Conservation (phyloP, 345 rosid genomes). For the Clarkia xantiana region DNA sequence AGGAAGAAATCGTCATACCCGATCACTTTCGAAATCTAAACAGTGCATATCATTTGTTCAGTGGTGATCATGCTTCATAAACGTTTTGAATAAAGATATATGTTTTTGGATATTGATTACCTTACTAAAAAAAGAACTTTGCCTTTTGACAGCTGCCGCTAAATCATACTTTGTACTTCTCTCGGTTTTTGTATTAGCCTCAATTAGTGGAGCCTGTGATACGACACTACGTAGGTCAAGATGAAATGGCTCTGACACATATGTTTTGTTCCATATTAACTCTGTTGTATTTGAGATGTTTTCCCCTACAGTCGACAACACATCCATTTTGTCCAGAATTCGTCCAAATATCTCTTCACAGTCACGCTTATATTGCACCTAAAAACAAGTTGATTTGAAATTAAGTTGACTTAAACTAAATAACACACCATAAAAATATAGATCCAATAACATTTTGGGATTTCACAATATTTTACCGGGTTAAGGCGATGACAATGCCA, state of each 20-base stretch:
- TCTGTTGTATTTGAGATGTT: conserved; percentile 26
- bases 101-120: background rate
- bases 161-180: background rate
- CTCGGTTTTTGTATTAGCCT: background rate
- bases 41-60: no score
- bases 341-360: conserved; percentile 58
- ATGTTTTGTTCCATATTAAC: conserved; percentile 49
- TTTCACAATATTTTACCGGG: conserved; percentile 10
- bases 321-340: conserved; percentile 40
- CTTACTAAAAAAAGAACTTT: conserved; percentile 2
- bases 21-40: background rate
- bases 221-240: conserved; percentile 12
- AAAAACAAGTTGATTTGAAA: conserved; percentile 10
- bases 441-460: background rate
- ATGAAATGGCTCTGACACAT: conserved; percentile 58
- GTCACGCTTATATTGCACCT: conserved; percentile 67
- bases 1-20: background rate
- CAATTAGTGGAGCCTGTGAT: background rate
- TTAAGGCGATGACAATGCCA: conserved; percentile 37
- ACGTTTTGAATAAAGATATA: background rate
- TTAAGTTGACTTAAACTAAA: conserved; percentile 2
- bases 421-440: background rate
- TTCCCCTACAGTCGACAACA: conserved; percentile 43
- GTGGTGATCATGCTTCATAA: no score
- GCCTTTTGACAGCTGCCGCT: conserved; percentile 1